Evolutionary conservation across 1,284 basidiomycete genomes (phyloP), one percentile per base, ranked within the genome.

Genomic region (Tilletia horrida): DNA sequence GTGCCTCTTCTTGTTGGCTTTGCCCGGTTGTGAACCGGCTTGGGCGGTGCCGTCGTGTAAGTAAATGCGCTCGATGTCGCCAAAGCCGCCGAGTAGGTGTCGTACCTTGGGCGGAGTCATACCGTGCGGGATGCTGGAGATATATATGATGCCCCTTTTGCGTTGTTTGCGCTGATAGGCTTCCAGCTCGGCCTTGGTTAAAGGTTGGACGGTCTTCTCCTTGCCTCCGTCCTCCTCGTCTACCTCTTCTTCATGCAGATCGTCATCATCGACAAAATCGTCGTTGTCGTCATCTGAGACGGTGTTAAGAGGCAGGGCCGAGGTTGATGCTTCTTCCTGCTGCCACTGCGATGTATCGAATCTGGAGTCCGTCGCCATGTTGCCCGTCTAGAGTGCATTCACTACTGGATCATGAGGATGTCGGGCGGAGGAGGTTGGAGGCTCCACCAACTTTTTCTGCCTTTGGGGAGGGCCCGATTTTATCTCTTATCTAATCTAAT

Each of bases 101-200:
- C 93, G 89, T 47, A 98, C 92, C 83, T 98, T 98, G 31, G 91
- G 87, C 27, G 95, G 94, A 27, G 91, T 92, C 96, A 99, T 98
- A 0, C 94, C 96, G n/a, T 94, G 95, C 0, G 96, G 96, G 77
- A 98, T 90, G 47, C 95, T 87, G 18, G 93, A 96, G 66, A 99
- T 92, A 83, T 97, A 99, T 61, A 98, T 84, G 68, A 98, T 89
- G 0, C 92, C 95, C 45, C 73, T 67, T 63, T 77, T 79, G 65
- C 72, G 70, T 64, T 81, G 75, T 64, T 78, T 77, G 42, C 74
- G 71, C 63, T 75, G 66, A 70, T 73, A 81, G 8, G 68, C 71
- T 61, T 75, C 75, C 40, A 81, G 75, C 67, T 76, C 76, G 14
- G 72, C 62, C 2, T 47, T 48, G 27, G 44, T 29, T 9, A 64